Base-by-base conservation (phyloP, 257 asterid species). In the Prunella vulgaris region DNA sequence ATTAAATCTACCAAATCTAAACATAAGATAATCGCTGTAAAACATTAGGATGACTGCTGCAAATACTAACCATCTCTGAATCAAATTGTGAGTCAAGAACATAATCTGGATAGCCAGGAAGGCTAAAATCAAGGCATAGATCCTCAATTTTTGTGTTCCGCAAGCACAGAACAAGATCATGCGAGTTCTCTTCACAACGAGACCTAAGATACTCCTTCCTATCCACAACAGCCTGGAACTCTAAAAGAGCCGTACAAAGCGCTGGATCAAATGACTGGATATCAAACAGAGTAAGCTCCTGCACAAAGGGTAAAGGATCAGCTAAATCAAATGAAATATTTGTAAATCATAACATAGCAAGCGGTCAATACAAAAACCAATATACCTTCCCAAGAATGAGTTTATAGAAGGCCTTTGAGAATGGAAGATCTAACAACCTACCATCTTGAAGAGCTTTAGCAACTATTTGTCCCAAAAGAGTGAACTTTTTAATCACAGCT, bases 21-120 rank as follows among this genome's bases (percentile, higher is more conserved):
- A 73, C 13, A 49, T 73, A 38, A 71, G 37, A 78, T 4, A 20
- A 64, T 59, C 42, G 20, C 22, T 40, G 48, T 12, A 30, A 65
- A 75, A 64, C 40, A 7, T 62, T 58, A 30, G 69, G 73, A 60
- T 73, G 54, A 46, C 25, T 32, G 68, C 25, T 32, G 68, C 20
- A 71, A 73, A 69, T 66, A 53, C 97, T 79, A 74, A 94, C 99
- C 97, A 70, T 85, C 71, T 77, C 76, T 10, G 85, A 64, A 52
- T 82, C 79, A 28, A 87, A 69, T n/a, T 79, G 79, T 42, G 84
- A 69, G 37, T 35, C 71, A 40, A 83, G 83, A 65, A 68, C 74
- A 71, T 89, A 94, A 78, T 94, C 97, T 28, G 93, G 96, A 80
- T 89, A 87, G 18, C 99, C 97, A n/a, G 99, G 99, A 80, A 94